Conservation (phyloP, 345 rosid species). For the Crucihimalaya himalaica region DNA sequence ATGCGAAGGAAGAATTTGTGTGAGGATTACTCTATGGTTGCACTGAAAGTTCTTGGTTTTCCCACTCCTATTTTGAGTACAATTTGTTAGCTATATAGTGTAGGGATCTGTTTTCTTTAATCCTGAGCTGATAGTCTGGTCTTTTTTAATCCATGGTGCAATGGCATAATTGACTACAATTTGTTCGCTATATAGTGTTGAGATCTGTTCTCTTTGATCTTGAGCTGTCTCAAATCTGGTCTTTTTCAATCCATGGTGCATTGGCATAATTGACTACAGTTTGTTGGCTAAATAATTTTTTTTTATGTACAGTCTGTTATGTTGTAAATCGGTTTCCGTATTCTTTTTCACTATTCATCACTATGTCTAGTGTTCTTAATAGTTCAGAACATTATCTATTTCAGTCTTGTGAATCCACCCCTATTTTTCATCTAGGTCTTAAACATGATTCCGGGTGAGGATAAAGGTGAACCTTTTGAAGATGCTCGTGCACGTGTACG, state of each 20-base stretch:
- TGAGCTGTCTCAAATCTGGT: background rate
- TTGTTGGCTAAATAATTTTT: background rate
- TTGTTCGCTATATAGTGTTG: background rate
- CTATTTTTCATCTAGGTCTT: conserved; percentile 56
- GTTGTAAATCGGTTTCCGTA: background rate
- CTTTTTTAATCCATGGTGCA: no score
- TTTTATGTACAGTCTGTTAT: background rate
- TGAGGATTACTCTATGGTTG: background rate
- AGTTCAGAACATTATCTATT: background rate
- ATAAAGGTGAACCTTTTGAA: conserved; percentile 79
- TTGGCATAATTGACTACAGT: background rate
- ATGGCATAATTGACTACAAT: no score
- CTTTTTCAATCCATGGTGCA: no score
- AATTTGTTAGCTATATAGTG: background rate
- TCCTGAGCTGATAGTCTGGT: background rate
- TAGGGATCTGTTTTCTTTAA: conserved; percentile 1
- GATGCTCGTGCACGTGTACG: conserved; percentile 88
- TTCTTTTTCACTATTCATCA: conserved; percentile 3
- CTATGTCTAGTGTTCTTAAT: conserved; percentile 5
- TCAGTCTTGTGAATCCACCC: background rate
- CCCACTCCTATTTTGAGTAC: background rate
- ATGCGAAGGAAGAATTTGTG: background rate
- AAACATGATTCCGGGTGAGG: conserved; percentile 71
- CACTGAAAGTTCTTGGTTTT: background rate
- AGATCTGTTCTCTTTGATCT: background rate